These are phyloP conservation scores for sorghum (Sorghum bicolor) DNA, from an alignment of 176 grass and related monocot genomes.

Conservation along the genomic window DNA sequence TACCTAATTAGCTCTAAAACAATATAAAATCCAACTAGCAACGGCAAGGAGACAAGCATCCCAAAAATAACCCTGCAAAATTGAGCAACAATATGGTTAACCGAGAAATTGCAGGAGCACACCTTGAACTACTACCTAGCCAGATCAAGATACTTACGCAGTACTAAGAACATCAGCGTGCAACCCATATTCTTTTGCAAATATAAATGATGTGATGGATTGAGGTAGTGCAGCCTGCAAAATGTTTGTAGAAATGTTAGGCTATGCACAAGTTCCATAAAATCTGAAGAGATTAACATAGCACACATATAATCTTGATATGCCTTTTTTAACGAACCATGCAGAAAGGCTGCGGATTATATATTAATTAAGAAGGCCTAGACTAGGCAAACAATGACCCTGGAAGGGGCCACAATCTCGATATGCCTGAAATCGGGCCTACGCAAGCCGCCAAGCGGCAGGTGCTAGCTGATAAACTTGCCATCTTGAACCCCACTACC, in stretches of 20 bases:
- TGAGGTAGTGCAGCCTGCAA: constrained; percentile 86
- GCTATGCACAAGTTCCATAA: neutral
- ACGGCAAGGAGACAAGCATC: constrained; percentile 76
- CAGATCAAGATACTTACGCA: constrained; percentile 65
- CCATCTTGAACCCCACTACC: constrained; percentile 17
- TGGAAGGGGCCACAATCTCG: neutral
- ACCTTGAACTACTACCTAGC: constrained; percentile 20
- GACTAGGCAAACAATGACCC: neutral
- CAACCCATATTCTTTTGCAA: constrained; percentile 84
- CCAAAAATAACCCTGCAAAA: constrained; percentile 92
- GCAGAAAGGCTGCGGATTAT: neutral
- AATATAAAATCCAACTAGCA: constrained; percentile 77
- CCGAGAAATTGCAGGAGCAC: constrained; percentile 20
- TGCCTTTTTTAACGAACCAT: neutral
- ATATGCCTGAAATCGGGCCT: neutral
- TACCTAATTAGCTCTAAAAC: constrained; percentile 66
- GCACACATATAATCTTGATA: neutral
- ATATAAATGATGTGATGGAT: constrained; percentile 93
- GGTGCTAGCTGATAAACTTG: neutral
- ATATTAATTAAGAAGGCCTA: neutral
- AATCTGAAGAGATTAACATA: neutral
- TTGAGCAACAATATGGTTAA: constrained; percentile 28
- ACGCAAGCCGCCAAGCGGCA: neutral
- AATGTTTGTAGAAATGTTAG: constrained; percentile 37
- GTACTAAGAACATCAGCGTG: constrained; percentile 91